Percentiles rank a stretch among this genome's conserved stretches.
phyloP scores from a whole-genome alignment of 2,329 filamentous ascomycete genomes.

The Cytospora piceicola region DNA sequence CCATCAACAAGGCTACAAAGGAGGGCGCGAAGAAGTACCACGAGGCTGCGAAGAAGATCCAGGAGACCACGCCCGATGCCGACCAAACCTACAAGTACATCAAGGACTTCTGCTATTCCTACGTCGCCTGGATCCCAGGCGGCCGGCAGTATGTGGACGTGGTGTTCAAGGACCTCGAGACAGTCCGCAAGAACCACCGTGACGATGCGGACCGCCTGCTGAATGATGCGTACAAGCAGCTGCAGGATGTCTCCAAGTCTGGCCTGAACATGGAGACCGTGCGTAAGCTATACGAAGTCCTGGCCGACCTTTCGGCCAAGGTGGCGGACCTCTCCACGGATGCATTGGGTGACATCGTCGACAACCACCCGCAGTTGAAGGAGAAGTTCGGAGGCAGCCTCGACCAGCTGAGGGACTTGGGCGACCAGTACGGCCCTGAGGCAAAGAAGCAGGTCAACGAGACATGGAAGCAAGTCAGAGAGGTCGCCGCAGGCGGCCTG shows the following conservation, averaged over 20 bases:
- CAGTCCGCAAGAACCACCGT: slow-evolving; percentile 67
- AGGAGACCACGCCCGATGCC: slow-evolving; percentile 65
- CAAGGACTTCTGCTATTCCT: slow-evolving; percentile 67
- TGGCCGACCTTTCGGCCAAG: slow-evolving; percentile 64
- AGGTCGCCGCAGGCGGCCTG: slow-evolving; percentile 66
- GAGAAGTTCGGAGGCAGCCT: slow-evolving; percentile 71
- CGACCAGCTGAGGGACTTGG: slow-evolving; percentile 70
- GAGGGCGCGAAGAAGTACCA: slow-evolving; percentile 65
- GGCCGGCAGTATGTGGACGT: slow-evolving; percentile 69
- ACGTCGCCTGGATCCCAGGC: slow-evolving; percentile 73
- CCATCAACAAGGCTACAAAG: slow-evolving; percentile 42
- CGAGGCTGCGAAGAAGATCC: slow-evolving; percentile 61
- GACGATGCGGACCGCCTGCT: slow-evolving; percentile 73
- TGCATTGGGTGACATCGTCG: slow-evolving; percentile 65
- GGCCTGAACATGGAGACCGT: slow-evolving; percentile 67
- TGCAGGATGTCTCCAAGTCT: slow-evolving; percentile 63
- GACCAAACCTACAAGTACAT: slow-evolving; percentile 70
- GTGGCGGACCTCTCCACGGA: slow-evolving; percentile 66
- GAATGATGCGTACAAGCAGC: slow-evolving; percentile 67
- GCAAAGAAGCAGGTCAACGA: slow-evolving; percentile 76
- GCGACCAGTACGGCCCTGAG: slow-evolving; percentile 72
- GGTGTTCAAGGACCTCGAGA: slow-evolving; percentile 72
- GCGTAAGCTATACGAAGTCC: slow-evolving; percentile 61
- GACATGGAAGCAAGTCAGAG: slow-evolving; percentile 69
- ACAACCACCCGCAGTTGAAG: slow-evolving; percentile 75